These are phyloP conservation scores for Marchantia polymorpha DNA, from an alignment of 225 moss, liverwort and hornwort genomes.

Conservation along the genomic window DNA sequence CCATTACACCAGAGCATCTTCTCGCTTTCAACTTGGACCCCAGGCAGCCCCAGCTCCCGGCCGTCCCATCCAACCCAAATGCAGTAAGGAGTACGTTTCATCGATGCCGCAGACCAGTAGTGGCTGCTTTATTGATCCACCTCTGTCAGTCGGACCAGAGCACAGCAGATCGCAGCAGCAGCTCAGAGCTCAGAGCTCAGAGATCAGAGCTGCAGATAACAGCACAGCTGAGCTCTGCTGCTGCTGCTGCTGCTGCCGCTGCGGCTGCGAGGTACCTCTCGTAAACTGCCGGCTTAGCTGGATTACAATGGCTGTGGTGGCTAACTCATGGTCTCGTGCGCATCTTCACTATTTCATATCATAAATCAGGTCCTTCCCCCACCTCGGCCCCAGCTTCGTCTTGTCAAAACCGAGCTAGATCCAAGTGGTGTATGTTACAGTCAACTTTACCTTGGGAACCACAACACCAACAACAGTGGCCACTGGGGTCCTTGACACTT, in stretches of 20 bases:
- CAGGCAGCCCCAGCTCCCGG: too few relatives aligned
- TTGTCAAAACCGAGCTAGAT: not conserved
- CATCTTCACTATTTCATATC: not conserved
- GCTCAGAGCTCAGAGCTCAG: not conserved
- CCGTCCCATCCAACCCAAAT: not conserved
- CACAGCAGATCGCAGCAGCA: not conserved
- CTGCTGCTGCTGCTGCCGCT: too few relatives aligned
- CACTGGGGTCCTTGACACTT: too few relatives aligned
- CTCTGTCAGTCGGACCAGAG: not conserved
- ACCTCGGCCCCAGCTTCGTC: not conserved
- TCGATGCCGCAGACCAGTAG: not conserved
- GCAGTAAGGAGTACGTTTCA: not conserved
- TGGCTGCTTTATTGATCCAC: not conserved
- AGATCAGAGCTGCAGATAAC: too few relatives aligned
- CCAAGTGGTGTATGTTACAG: not conserved
- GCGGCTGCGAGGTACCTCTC: not conserved
- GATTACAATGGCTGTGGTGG: not conserved
- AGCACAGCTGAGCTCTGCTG: not conserved
- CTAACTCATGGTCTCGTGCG: slow-evolving; percentile 5
- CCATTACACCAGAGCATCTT: not conserved
- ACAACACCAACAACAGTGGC: too few relatives aligned
- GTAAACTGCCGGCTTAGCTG: slow-evolving; percentile 2
- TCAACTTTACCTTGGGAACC: not conserved
- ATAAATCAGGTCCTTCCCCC: not conserved
- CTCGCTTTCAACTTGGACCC: not conserved